phyloP scores from a whole-genome alignment of 441 rosid genomes.

The Gossypium trilobum region DNA sequence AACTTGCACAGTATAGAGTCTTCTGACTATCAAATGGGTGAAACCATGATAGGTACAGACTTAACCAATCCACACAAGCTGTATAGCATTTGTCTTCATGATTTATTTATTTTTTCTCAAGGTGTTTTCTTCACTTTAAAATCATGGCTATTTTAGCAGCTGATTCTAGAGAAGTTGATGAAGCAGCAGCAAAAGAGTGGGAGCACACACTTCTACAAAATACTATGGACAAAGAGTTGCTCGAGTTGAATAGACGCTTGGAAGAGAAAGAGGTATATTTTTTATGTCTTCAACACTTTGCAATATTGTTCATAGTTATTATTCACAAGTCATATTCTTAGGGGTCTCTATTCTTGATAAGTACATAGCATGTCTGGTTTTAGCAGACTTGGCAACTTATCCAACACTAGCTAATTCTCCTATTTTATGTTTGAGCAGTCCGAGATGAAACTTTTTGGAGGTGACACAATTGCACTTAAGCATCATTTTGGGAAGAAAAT shows the following conservation, averaged over 20 bases:
- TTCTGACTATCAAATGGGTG: constrained; percentile 70
- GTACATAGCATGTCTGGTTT: not conserved
- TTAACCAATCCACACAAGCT: constrained; percentile 2
- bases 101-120: not conserved
- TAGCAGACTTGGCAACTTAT: not conserved
- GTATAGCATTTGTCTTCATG: not conserved
- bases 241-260: constrained; percentile 73
- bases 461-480: constrained; percentile 66
- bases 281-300: not conserved
- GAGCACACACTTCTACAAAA: constrained; percentile 86
- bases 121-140: constrained; percentile 11
- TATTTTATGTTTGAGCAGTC: constrained; percentile 47
- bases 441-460: constrained; percentile 86
- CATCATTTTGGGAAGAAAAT: constrained; percentile 94
- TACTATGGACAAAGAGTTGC: constrained; percentile 88
- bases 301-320: not conserved
- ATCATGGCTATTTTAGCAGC: constrained; percentile 30
- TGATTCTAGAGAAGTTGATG: constrained; percentile 72
- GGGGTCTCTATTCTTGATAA: not conserved
- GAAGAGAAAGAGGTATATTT: constrained; percentile 85
- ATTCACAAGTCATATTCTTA: not conserved
- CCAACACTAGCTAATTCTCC: not conserved
- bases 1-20: constrained; percentile 73
- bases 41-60: constrained; percentile 50
- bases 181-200: constrained; percentile 87